Evolutionary conservation across 2,329 filamentous ascomycete species (phyloP).

Genomic region (Phaeomoniella chlamydospora): DNA sequence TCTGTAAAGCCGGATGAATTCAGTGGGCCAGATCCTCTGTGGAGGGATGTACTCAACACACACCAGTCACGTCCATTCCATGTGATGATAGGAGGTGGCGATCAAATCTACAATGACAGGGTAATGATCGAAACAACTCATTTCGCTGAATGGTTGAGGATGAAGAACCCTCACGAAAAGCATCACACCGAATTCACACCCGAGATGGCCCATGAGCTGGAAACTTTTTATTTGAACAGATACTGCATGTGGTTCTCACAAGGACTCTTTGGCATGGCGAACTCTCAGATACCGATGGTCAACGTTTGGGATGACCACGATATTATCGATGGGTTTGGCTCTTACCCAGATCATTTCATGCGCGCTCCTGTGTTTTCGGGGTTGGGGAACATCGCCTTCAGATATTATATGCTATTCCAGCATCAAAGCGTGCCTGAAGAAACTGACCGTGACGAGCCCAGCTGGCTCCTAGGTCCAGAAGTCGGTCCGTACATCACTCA

Average conservation of each 20-base stretch:
- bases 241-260: conserved; percentile 96
- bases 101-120: conserved; percentile 91
- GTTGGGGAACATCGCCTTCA: conserved; percentile 82
- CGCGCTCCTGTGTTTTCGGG: conserved; percentile 77
- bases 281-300: conserved; percentile 91
- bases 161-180: conserved; percentile 68
- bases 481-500: conserved; percentile 87
- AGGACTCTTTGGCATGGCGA: conserved; percentile 83
- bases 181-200: conserved; percentile 61
- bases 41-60: conserved; percentile 86
- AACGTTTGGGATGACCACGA: conserved; percentile 97
- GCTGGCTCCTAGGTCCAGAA: conserved; percentile 68
- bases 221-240: conserved; percentile 72
- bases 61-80: conserved; percentile 91
- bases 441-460: conserved; percentile 70
- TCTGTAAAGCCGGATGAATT: conserved; percentile 65
- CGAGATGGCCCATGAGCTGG: conserved; percentile 78
- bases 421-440: conserved; percentile 79
- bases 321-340: conserved; percentile 82
- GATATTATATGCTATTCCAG: conserved; percentile 98
- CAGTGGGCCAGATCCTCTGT: conserved; percentile 87
- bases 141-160: conserved; percentile 74
- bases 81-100: conserved; percentile 93
- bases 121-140: conserved; percentile 59
- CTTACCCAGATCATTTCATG: conserved; percentile 88